Evolutionary conservation across 2,329 filamentous ascomycete species (phyloP), one percentile per base, ranked within the genome.

Genomic region (Phoma herbarum): DNA sequence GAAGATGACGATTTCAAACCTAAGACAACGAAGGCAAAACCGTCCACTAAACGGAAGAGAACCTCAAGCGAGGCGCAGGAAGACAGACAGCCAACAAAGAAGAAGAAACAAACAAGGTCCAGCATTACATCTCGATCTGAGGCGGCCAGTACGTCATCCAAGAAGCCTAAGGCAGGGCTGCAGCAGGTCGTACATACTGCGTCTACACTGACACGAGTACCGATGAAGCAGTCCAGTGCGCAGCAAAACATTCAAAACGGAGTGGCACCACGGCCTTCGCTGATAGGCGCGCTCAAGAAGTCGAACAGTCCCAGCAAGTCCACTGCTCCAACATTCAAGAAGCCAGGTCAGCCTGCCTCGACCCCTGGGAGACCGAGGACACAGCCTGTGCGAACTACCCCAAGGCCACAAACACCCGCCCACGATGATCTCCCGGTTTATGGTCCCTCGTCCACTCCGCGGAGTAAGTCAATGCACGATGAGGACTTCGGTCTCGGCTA

Each of bases 271-370:
- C 59, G 57, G 9, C 49, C 47, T 20, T 45, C 63, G 8, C 52
- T 67, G 31, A 69, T 70, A 4, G 64, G 50, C 48, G 56, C 51
- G 10, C 44, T 69, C 2, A 23, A 63, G 16, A 62, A 58, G 22
- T 61, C 53, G 6, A 58, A 61, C 14, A 57, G 47, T 4, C 59
- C 54, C 16, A 28, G 20, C 9, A 41, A 60, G 2, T 9, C 43
- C n/a, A 35, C 53, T 22, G 49, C 47, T 20, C 18, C 48, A 31
- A 5, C 58, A n/a, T 66, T 66, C 60, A 69, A 64, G 43, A 69
- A 61, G 45, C 65, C 68, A 23, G 46, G 47, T n/a, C 61, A 59
- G 52, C 37, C 57, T 2, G 62, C 66, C 0, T 66, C 61, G 16
- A 70, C 64, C 2, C 67, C 67, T 11, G 57, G 62, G 0, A 60